Evolutionary conservation across 331 rosid genomes (phyloP).

Genomic region (Malus hybrid): DNA sequence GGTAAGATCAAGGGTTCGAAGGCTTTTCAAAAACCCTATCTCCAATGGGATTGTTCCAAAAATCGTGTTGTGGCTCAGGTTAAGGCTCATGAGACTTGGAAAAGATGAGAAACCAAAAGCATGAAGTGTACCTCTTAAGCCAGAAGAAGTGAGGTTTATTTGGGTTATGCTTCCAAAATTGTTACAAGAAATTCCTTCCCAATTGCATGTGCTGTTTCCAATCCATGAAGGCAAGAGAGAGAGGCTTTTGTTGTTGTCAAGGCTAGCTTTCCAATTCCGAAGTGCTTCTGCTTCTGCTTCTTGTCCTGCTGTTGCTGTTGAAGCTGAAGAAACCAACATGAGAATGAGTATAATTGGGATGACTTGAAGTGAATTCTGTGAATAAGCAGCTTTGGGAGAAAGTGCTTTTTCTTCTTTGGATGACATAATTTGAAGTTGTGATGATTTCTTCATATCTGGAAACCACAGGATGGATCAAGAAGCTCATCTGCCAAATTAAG

Average conservation of each 20-base stretch:
- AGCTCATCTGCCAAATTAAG: not conserved
- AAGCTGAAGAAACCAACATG: not conserved
- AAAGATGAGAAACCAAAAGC: conserved; percentile 6
- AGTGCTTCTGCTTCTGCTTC: conserved; percentile 13
- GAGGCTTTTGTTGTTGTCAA: not conserved
- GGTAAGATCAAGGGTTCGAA: not conserved
- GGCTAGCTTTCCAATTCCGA: conserved; percentile 6
- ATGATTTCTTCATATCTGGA: not conserved
- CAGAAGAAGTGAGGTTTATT: conserved; percentile 3
- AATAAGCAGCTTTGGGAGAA: not conserved
- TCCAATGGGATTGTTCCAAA: not conserved
- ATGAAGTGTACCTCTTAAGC: conserved; percentile 18
- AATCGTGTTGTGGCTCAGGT: not conserved
- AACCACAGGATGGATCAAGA: not conserved
- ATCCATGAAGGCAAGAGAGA: conserved; percentile 9
- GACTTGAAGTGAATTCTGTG: not conserved
- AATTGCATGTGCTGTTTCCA: conserved; percentile 7
- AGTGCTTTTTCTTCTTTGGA: not conserved
- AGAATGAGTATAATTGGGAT: not conserved
- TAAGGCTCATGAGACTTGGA: conserved; percentile 5
- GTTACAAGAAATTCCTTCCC: conserved; percentile 15
- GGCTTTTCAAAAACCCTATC: not conserved
- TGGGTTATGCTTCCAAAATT: not conserved
- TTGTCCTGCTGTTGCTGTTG: not conserved
- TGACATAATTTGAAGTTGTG: not conserved